Evolutionary conservation across 78 protist species (phyloP).

Genomic region (Thecamonas trahens): DNA sequence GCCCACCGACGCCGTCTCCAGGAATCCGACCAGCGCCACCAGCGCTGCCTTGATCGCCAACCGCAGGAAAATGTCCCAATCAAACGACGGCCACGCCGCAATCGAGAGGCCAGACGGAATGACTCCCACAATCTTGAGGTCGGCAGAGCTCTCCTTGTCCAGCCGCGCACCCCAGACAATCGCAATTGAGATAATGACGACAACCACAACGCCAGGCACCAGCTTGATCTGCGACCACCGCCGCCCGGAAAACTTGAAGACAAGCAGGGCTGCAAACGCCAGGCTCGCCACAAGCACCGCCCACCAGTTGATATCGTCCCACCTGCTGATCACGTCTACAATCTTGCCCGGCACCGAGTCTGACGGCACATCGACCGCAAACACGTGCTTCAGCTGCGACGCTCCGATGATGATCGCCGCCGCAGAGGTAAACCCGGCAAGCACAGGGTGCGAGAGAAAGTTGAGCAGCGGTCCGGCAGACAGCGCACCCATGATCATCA

Average conservation of each 20-base stretch:
- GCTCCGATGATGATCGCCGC: constrained; percentile 22
- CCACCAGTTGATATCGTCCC: neutral
- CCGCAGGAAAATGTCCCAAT: neutral
- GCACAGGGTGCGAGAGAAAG: constrained; percentile 12
- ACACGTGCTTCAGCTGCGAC: constrained; percentile 10
- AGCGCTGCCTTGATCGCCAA: neutral
- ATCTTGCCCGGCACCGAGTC: neutral
- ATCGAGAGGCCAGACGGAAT: constrained; percentile 25
- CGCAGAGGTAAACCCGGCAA: constrained; percentile 28
- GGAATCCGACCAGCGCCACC: constrained; percentile 2
- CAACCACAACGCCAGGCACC: constrained; percentile 12
- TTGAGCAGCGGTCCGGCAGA: constrained; percentile 6
- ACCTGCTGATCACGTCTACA: neutral
- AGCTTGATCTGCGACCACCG: neutral
- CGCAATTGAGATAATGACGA: constrained; percentile 9
- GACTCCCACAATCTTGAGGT: constrained; percentile 4
- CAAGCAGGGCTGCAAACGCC: neutral
- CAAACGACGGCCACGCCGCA: neutral
- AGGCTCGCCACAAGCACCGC: constrained; percentile 12
- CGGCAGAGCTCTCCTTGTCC: neutral
- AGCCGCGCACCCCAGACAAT: neutral
- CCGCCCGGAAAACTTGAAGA: neutral
- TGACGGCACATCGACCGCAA: neutral
- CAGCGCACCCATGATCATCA: constrained; percentile 12
- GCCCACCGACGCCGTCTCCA: constrained; percentile 24